phyloP scores from a whole-genome alignment of 352 stramenopile genomes.

The Pythium volutum region DNA sequence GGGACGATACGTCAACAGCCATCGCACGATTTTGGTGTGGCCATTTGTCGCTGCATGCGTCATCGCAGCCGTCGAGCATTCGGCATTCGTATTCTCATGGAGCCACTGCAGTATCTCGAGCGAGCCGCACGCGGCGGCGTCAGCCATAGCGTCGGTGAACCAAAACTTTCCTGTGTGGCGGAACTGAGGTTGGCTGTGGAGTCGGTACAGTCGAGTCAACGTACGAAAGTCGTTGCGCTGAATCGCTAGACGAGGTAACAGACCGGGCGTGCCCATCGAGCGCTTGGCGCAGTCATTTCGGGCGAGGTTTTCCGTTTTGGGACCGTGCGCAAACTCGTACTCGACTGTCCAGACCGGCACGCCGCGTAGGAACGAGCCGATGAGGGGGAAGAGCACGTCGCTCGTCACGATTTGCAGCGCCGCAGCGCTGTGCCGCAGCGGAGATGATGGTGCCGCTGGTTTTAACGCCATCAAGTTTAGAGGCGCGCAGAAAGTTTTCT shows the following conservation, averaged over 20 bases:
- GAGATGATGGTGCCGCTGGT: too few species aligned
- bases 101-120: slow-evolving; percentile 16
- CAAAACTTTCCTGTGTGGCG: background rate
- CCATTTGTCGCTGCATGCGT: slow-evolving; percentile 1
- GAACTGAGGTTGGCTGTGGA: slow-evolving; percentile 4
- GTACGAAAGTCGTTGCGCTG: background rate
- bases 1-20: slow-evolving; percentile 8
- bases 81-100: background rate
- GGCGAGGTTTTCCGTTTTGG: background rate
- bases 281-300: background rate
- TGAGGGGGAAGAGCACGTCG: background rate
- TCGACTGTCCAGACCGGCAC: slow-evolving; percentile 7
- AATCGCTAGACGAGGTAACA: slow-evolving; percentile 11
- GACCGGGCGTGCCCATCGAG: background rate
- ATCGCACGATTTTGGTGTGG: slow-evolving; percentile 10
- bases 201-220: background rate
- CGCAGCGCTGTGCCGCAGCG: too few species aligned
- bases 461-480: too few species aligned
- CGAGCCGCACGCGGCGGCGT: background rate
- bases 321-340: background rate
- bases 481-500: too few species aligned
- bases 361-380: slow-evolving; percentile 10
- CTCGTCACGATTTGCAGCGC: slow-evolving; percentile 5
- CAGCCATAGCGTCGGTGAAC: background rate
- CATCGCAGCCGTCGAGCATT: background rate